A percentile compares a stretch with the other conserved stretches of the same genome.
Evolutionary conservation across 139 green algal species (phyloP).

Genomic region (Micractinium conductrix): DNA sequence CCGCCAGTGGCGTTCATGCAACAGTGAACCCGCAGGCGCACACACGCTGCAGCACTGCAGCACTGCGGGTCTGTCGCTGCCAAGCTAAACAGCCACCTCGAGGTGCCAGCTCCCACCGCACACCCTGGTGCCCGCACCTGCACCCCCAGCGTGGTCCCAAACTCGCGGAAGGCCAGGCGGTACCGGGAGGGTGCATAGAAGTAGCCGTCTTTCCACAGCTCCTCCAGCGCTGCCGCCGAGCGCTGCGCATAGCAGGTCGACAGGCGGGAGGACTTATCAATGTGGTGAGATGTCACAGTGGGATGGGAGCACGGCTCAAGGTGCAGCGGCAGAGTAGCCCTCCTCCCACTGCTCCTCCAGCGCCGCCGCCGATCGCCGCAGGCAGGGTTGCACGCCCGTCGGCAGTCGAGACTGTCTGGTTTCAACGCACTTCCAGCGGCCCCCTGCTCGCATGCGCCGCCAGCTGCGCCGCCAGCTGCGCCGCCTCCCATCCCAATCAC

Average conservation of each 20-base stretch:
- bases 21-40: neutral
- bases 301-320: too few species aligned
- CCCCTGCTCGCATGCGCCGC: too few species aligned
- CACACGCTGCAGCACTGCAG: neutral
- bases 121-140: constrained; percentile 18
- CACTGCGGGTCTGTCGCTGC: neutral
- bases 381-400: too few species aligned
- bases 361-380: too few species aligned
- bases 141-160: constrained; percentile 60
- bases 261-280: neutral
- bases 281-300: too few species aligned
- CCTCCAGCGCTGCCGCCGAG: constrained; percentile 28
- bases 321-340: too few species aligned
- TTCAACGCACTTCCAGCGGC: too few species aligned
- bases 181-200: neutral
- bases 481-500: too few species aligned
- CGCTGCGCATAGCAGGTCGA: neutral
- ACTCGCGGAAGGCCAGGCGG: constrained; percentile 61
- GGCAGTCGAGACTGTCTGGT: too few species aligned
- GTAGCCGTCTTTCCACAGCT: constrained; percentile 45
- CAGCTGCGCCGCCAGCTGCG: too few species aligned
- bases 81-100: neutral
- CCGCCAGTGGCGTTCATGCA: neutral
- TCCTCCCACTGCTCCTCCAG: too few species aligned
- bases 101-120: too few species aligned